These are phyloP conservation scores for Musa acuminata DNA, from an alignment of 176 grass and related monocot genomes.

Conservation along the genomic window DNA sequence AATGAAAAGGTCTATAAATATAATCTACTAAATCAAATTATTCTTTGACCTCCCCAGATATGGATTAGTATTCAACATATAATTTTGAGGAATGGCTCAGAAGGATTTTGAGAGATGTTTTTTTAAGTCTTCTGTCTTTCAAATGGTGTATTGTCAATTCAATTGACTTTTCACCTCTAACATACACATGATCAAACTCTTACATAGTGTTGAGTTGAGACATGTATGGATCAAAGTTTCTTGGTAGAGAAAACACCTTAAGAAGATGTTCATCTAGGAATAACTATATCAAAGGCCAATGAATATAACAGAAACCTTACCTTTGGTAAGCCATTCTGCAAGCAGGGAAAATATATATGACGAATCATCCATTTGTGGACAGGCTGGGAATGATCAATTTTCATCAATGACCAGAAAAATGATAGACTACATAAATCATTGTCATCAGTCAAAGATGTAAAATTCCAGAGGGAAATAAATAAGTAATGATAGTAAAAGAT, in stretches of 20 bases:
- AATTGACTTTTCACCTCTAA: too few relatives aligned
- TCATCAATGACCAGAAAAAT: conserved; percentile 22
- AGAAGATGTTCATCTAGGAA: background rate
- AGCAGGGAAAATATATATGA: conserved; percentile 83
- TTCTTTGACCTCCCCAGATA: too few relatives aligned
- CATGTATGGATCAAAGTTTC: too few relatives aligned
- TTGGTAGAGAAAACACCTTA: background rate
- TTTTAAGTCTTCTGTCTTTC: too few relatives aligned
- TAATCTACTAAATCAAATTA: too few relatives aligned
- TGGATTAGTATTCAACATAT: too few relatives aligned
- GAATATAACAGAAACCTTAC: conserved; percentile 25
- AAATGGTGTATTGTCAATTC: too few relatives aligned
- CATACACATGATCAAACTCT: too few relatives aligned
- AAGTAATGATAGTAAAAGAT: background rate
- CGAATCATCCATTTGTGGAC: conserved; percentile 97
- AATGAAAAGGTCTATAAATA: too few relatives aligned
- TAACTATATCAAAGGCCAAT: background rate
- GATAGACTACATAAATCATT: background rate
- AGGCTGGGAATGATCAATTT: conserved; percentile 45
- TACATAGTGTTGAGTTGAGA: too few relatives aligned
- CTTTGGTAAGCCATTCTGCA: conserved; percentile 71
- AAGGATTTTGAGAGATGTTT: too few relatives aligned
- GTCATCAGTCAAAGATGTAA: background rate
- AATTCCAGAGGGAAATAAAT: background rate
- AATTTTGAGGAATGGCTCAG: too few relatives aligned